phyloP scores from a whole-genome alignment of 148 eudicot genomes.

The Rhododendron molle region DNA sequence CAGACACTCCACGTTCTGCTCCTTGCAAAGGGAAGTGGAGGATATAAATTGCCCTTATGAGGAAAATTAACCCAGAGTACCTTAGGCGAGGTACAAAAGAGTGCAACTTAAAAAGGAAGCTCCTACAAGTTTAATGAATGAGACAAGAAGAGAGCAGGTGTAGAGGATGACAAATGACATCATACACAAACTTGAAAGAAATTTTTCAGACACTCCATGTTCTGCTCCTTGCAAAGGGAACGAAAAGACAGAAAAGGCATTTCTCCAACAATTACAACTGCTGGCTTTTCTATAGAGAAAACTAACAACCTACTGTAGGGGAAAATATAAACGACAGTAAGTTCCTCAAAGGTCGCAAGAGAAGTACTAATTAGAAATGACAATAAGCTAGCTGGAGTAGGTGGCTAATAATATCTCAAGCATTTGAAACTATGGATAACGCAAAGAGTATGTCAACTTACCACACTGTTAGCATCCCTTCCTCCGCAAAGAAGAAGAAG shows the following conservation, averaged over 20 bases:
- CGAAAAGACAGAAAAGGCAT: not conserved
- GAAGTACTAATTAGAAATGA: not conserved
- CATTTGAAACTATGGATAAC: not conserved
- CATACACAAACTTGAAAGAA: not conserved
- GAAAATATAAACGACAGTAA: not conserved
- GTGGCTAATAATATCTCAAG: not conserved
- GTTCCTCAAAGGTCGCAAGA: not conserved
- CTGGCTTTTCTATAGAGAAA: slow-evolving; percentile 1
- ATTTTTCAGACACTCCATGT: not conserved
- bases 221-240: not conserved
- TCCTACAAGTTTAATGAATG: not conserved
- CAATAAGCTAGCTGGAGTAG: not conserved
- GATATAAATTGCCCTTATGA: not conserved
- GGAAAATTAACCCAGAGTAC: not conserved
- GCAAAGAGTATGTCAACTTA: slow-evolving; percentile 29
- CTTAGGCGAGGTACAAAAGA: not conserved
- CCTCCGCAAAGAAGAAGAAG: slow-evolving; percentile 97
- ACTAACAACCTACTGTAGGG: not conserved
- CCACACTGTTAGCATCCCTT: slow-evolving; percentile 96
- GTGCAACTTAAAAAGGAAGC: not conserved
- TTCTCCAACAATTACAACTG: not conserved
- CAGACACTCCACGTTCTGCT: no score
- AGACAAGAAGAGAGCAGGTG: not conserved
- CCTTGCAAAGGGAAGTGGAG: no score
- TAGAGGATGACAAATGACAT: not conserved